Base-by-base conservation (phyloP, 1,284 basidiomycete genomes). In the Puccinia coronata region DNA sequence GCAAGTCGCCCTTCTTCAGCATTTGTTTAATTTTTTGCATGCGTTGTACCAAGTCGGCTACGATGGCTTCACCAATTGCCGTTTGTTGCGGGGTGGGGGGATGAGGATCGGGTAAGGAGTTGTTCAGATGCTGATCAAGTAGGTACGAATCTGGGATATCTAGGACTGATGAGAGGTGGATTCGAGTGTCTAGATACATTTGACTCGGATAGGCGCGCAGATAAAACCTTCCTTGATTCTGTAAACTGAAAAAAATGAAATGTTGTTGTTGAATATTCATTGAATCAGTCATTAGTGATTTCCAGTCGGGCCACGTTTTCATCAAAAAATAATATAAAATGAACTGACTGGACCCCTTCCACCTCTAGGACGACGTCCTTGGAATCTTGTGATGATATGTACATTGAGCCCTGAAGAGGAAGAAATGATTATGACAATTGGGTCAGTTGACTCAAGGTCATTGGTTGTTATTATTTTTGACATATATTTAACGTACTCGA, bases 121-220 rank as follows among this genome's bases (percentile, higher is more conserved):
- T 31, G 9, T 74, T 74, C 51, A 12, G 63, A 36, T 23, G 63
- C 8, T 57, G 55, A 23, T 34, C 49, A 8, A 49, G 41, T 18
- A 55, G 49, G 18, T 41, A 39, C 11, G 34, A 31, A 34, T 1
- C 25, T 8, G 49, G 72, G 34, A 55, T 59, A 23, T 74, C 72
- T 3, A 74, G 34, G 2, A 53, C 51, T 53, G 72, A 74, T 36
- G 72, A 53, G 51, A 74, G 72, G 39, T 74, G 72, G 23, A 74
- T 74, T 59, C 72, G 49, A 23, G 72, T 74, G 55, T 74, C 72
- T 31, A 74, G 51, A 59, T 74, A 74, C 8, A 59, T 57, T 36
- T 53, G 49, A 55, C 39, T 59, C 3, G 72, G 51, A 36, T 41
- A 59, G 14, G 72, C 72, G 20, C 72, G 43, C 11, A 74, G 36